A percentile compares a stretch with the other conserved stretches of the same genome.
Evolutionary conservation across 2,329 filamentous ascomycete species (phyloP).

Genomic region (Nigrospora sphaerica): DNA sequence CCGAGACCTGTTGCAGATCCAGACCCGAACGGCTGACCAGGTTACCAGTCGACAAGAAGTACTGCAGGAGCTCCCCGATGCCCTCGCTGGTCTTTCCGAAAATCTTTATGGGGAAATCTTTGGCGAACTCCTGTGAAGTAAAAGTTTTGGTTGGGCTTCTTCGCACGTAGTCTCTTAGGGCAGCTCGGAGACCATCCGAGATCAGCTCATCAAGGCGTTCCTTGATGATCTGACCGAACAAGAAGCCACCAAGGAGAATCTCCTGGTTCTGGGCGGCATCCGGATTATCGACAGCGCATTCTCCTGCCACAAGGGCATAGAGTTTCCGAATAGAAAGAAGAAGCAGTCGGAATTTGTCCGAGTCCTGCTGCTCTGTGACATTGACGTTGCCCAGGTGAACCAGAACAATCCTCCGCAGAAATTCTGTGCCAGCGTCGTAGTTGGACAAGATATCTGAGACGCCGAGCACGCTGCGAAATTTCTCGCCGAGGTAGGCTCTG

Average conservation of each 20-base stretch:
- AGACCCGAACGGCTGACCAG: constrained; percentile 84
- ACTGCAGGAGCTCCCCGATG: constrained; percentile 79
- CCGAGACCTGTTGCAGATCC: constrained; percentile 89
- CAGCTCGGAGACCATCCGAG: constrained; percentile 39
- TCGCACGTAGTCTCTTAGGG: constrained; percentile 50
- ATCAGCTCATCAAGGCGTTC: constrained; percentile 90
- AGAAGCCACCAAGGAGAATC: constrained; percentile 82
- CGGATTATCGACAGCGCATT: constrained; percentile 90
- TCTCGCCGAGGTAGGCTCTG: constrained; percentile 78
- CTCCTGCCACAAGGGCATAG: constrained; percentile 85
- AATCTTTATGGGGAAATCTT: constrained; percentile 72
- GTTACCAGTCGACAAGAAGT: constrained; percentile 95
- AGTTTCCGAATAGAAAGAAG: constrained; percentile 96
- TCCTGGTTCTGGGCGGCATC: constrained; percentile 97
- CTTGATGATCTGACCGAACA: constrained; percentile 94
- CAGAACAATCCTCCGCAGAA: constrained; percentile 81
- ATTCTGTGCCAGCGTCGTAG: constrained; percentile 85
- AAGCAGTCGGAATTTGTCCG: constrained; percentile 88
- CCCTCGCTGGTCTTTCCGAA: constrained; percentile 82
- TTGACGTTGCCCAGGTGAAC: constrained; percentile 84
- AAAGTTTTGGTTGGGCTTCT: constrained; percentile 61
- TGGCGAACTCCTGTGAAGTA: constrained; percentile 66
- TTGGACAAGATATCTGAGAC: constrained; percentile 79
- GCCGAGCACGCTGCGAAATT: constrained; percentile 82
- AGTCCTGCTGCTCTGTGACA: constrained; percentile 76